A percentile compares a stretch with the other conserved stretches of the same genome.
These are phyloP conservation scores for Saraca asoca DNA, from an alignment of 331 rosid species.

Conservation along the genomic window DNA sequence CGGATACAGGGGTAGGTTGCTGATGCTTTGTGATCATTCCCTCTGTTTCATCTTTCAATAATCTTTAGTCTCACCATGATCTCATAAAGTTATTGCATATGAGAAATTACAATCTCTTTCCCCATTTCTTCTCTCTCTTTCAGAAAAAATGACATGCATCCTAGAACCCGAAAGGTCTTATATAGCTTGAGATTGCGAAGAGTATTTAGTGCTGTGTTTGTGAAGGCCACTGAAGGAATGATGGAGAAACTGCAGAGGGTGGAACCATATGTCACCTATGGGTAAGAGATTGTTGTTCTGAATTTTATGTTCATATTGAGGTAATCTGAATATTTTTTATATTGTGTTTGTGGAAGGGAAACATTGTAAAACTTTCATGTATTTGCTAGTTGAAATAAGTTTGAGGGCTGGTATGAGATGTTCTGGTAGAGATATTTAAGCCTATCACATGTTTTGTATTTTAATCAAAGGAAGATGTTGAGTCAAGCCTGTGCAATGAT, in stretches of 20 bases:
- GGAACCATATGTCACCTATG: slow-evolving; percentile 90
- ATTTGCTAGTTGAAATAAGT: neutral
- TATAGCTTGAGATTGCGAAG: slow-evolving; percentile 61
- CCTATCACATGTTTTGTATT: neutral
- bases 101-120: slow-evolving; percentile 4
- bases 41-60: neutral
- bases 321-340: slow-evolving; percentile 4
- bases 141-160: slow-evolving; percentile 90
- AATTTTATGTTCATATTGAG: slow-evolving; percentile 4
- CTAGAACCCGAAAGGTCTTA: slow-evolving; percentile 58
- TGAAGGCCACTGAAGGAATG: slow-evolving; percentile 56
- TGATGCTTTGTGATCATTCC: neutral
- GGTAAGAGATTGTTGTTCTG: slow-evolving; percentile 47
- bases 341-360: neutral
- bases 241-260: slow-evolving; percentile 67
- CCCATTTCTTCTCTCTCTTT: neutral
- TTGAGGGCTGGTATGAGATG: neutral
- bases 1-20: slow-evolving; percentile 71
- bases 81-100: neutral
- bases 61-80: neutral
- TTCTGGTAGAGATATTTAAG: neutral
- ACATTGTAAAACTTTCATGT: neutral
- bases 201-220: slow-evolving; percentile 69
- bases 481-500: too few relatives aligned
- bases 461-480: neutral